Conservation (phyloP, 2,329 filamentous ascomycete genomes). For the Thermomyces lanuginosus region DNA sequence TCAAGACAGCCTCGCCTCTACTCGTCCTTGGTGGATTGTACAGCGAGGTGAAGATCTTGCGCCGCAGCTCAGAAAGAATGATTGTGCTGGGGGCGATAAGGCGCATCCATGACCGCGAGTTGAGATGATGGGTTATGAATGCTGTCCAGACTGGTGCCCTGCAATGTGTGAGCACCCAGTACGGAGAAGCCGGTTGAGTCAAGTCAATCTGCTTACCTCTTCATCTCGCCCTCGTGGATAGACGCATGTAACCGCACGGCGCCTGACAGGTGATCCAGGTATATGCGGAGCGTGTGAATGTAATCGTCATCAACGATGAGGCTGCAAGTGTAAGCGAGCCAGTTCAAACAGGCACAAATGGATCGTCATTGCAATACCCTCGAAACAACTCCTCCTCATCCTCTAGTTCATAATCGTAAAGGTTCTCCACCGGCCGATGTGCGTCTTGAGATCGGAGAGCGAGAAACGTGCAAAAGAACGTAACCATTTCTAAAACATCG, state of each 20-base stretch:
- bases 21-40: conserved; percentile 28
- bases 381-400: conserved; percentile 34
- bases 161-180: neutral
- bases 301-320: conserved; percentile 37
- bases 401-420: conserved; percentile 35
- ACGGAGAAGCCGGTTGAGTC: neutral
- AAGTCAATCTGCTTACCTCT: conserved; percentile 21
- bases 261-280: conserved; percentile 34
- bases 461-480: conserved; percentile 41
- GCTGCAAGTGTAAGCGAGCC: conserved; percentile 17
- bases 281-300: conserved; percentile 39
- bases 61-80: conserved; percentile 34
- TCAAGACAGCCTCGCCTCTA: conserved; percentile 24
- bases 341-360: neutral
- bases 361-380: conserved; percentile 22
- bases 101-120: conserved; percentile 33
- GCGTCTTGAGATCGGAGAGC: conserved; percentile 43
- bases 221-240: conserved; percentile 35
- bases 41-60: conserved; percentile 36
- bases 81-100: conserved; percentile 27
- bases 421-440: conserved; percentile 20
- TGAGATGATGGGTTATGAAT: conserved; percentile 35
- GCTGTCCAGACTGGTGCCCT: conserved; percentile 46
- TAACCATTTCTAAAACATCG: conserved; percentile 31
- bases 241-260: conserved; percentile 42